Evolutionary conservation across 805 yeast genomes (phyloP).

Genomic region (Hanseniaspora nectarophila): DNA sequence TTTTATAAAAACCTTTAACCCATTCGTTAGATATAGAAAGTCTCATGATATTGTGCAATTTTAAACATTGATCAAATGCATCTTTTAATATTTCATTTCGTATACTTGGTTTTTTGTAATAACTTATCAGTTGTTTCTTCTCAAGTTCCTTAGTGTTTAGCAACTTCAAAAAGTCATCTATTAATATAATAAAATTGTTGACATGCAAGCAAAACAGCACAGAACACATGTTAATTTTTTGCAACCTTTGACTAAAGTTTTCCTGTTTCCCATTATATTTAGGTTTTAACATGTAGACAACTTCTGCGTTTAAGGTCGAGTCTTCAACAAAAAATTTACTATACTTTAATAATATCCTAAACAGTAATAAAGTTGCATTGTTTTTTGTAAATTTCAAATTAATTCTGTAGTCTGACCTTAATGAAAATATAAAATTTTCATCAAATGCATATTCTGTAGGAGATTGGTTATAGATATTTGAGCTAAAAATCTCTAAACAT

Average conservation of each 20-base stretch:
- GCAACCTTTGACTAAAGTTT: not conserved
- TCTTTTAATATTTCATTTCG: not conserved
- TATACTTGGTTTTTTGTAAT: not conserved
- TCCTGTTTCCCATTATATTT: not conserved
- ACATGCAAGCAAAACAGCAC: not conserved
- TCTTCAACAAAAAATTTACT: not conserved
- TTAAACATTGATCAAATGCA: conserved; percentile 8
- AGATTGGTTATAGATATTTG: not conserved
- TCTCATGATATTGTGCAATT: not conserved
- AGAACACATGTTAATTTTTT: conserved; percentile 10
- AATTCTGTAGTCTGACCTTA: not conserved
- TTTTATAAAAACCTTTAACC: not conserved
- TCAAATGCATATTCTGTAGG: not conserved
- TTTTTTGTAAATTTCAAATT: not conserved
- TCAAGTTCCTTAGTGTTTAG: not conserved
- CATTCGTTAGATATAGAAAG: no score
- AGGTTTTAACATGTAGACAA: not conserved
- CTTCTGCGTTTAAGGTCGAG: not conserved
- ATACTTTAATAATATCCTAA: not conserved
- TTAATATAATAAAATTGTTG: not conserved
- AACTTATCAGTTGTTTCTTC: not conserved
- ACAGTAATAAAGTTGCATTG: not conserved
- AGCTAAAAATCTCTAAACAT: not conserved
- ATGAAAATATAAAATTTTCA: not conserved
- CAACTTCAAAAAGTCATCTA: not conserved